Evolutionary conservation across 441 rosid genomes (phyloP), one percentile per base, ranked within the genome.

Genomic region (Capsella rubella): DNA sequence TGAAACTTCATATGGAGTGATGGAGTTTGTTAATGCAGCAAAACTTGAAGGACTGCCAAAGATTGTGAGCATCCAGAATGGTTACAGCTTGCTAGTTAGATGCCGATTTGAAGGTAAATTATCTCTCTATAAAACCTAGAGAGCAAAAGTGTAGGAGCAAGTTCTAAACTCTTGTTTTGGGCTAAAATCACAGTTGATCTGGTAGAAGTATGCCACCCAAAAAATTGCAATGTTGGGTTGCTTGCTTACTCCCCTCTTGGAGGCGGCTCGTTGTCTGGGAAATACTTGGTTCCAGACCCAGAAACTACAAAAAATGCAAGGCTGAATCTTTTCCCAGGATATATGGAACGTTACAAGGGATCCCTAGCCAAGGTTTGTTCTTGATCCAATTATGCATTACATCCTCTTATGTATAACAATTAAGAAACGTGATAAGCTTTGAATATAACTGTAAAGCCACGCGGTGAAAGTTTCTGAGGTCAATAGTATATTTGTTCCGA

Each of bases 181-280:
- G 51, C 68, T 25, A 67, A 32, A 37, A 45, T 76, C 77, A 76
- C 87, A 89, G 97, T 84, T 71, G 93, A 91, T 84, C 93, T 94
- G n/a, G 85, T 84, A 59, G 98, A 91, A 81, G 95, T 87, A 74
- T 94, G 97, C 80, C 95, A 89, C 85, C 97, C 89, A n/a, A 87
- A 89, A 16, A 87, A 94, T 49, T 90, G 85, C 84, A 91, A 90
- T 72, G 64, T 94, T 7, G 99, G 99, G 63, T 74, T 94, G 64
- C 96, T 94, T 64, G 74, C 93, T 14, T 94, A 91, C 84, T 94
- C 97, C 54, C 96, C 99, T 61, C 84, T 91, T 42, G 96, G 74
- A 15, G 92, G 95, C 35, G 97, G 99, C 71, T 31, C 85, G 5
- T 82, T 91, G 64, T 86, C 78, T 39, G 97, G 97, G 35, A 94